These are phyloP conservation scores for Xylaria multiplex DNA, from an alignment of 2,329 filamentous ascomycete genomes.

Conservation along the genomic window DNA sequence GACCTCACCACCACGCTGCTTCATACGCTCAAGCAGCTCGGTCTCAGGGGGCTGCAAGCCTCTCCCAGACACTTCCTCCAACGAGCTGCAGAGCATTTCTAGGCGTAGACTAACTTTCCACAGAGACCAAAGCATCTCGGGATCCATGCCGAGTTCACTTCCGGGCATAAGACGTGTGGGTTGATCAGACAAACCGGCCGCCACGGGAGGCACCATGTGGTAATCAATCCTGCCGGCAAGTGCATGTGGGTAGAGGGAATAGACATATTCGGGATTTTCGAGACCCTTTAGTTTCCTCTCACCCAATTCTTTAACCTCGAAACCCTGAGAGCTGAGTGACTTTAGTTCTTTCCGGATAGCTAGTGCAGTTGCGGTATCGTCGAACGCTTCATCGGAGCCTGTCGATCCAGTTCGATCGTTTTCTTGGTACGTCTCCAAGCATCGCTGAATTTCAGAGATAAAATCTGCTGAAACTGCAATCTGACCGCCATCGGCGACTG, in stretches of 20 bases:
- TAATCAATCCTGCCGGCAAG: slow-evolving; percentile 82
- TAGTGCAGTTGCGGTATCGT: slow-evolving; percentile 77
- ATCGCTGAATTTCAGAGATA: slow-evolving; percentile 93
- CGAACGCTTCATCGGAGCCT: slow-evolving; percentile 77
- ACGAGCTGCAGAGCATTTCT: slow-evolving; percentile 89
- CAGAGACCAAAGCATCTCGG: slow-evolving; percentile 85
- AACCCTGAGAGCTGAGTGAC: slow-evolving; percentile 88
- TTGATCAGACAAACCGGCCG: slow-evolving; percentile 58
- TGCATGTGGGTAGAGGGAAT: slow-evolving; percentile 92
- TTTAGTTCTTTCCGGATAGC: slow-evolving; percentile 88
- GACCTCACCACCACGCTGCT: slow-evolving; percentile 78
- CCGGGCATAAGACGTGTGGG: slow-evolving; percentile 71
- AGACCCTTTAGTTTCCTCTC: slow-evolving; percentile 96
- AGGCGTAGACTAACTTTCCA: slow-evolving; percentile 90
- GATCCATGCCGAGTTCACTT: slow-evolving; percentile 78
- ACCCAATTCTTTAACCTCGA: slow-evolving; percentile 95
- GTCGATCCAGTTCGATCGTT: slow-evolving; percentile 75
- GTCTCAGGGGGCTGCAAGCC: slow-evolving; percentile 83
- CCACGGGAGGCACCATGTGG: slow-evolving; percentile 61
- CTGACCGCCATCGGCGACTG: slow-evolving; percentile 94
- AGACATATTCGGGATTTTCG: slow-evolving; percentile 95
- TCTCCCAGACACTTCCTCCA: slow-evolving; percentile 75
- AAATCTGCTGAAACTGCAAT: slow-evolving; percentile 98
- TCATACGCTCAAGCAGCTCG: slow-evolving; percentile 77
- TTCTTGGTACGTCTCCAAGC: slow-evolving; percentile 88